Conservation (phyloP, 2,329 filamentous ascomycete genomes). For the Pyrenophora teres region DNA sequence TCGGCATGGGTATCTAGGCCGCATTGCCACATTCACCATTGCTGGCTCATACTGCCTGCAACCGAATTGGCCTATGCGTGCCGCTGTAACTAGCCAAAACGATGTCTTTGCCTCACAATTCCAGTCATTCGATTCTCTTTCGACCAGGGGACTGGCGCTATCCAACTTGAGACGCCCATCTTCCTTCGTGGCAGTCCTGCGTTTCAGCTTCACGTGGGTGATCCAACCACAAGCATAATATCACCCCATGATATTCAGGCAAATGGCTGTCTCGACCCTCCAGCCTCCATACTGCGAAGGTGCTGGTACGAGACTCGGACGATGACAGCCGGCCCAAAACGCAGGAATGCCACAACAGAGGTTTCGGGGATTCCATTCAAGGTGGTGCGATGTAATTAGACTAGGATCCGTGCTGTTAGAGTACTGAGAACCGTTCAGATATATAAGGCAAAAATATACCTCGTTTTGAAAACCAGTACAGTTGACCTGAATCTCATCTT, state of each 20-base stretch:
- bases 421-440: conserved; percentile 6
- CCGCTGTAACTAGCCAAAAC: background rate
- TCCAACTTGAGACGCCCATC: conserved; percentile 15
- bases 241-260: conserved; percentile 7
- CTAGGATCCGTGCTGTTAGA: background rate
- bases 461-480: conserved; percentile 24
- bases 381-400: background rate
- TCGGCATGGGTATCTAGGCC: background rate
- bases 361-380: conserved; percentile 22
- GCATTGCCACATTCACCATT: background rate
- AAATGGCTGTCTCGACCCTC: conserved; percentile 4
- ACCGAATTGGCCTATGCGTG: background rate
- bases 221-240: conserved; percentile 12
- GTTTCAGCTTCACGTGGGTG: conserved; percentile 26
- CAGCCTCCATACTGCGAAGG: background rate
- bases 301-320: conserved; percentile 30
- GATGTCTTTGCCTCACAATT: background rate
- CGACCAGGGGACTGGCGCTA: conserved; percentile 2
- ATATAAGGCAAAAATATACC: conserved; percentile 33
- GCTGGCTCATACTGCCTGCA: background rate
- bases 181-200: conserved; percentile 3
- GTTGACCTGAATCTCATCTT: conserved; percentile 31
- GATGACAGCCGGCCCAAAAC: conserved; percentile 25
- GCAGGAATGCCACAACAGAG: conserved; percentile 23
- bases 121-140: conserved; percentile 19